A percentile compares a stretch with the other conserved stretches of the same genome.
Conservation (phyloP, 768 basidiomycete genomes). For the Phaeolepiota aurea region DNA sequence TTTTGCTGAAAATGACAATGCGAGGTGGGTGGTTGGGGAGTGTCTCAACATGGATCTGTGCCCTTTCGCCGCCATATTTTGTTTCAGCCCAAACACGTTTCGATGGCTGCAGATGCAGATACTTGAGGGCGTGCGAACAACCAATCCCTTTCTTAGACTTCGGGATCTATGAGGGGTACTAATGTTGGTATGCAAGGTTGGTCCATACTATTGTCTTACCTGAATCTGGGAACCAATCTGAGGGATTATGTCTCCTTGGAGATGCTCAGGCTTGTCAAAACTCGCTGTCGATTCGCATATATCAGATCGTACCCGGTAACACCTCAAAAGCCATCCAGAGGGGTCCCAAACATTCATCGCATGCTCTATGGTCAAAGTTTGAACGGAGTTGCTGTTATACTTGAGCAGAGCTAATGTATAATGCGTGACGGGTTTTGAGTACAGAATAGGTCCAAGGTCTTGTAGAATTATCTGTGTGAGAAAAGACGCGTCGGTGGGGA, state of each 20-base stretch:
- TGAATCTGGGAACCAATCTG: slow-evolving; percentile 54
- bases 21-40: slow-evolving; percentile 21
- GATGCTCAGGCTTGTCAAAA: slow-evolving; percentile 25
- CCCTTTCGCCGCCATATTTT: slow-evolving; percentile 93
- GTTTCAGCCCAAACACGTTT: slow-evolving; percentile 75
- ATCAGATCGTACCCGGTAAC: slow-evolving; percentile 47
- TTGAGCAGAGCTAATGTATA: slow-evolving; percentile 41
- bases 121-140: slow-evolving; percentile 44
- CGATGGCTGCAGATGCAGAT: slow-evolving; percentile 25
- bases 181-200: not conserved
- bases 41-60: slow-evolving; percentile 79
- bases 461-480: slow-evolving; percentile 85
- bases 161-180: slow-evolving; percentile 47
- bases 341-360: slow-evolving; percentile 74
- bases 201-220: slow-evolving; percentile 21
- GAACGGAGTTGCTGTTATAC: slow-evolving; percentile 50
- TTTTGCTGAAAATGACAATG: slow-evolving; percentile 85
- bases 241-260: slow-evolving; percentile 23
- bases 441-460: slow-evolving; percentile 75
- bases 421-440: slow-evolving; percentile 49
- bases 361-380: slow-evolving; percentile 46
- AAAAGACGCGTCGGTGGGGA: slow-evolving; percentile 56
- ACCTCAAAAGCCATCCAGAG: slow-evolving; percentile 37
- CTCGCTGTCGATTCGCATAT: slow-evolving; percentile 47
- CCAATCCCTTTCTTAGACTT: slow-evolving; percentile 73